Evolutionary conservation across 495 filamentous ascomycete species (phyloP), one percentile per base, ranked within the genome.

Genomic region (Staphylotrichum longicolle): DNA sequence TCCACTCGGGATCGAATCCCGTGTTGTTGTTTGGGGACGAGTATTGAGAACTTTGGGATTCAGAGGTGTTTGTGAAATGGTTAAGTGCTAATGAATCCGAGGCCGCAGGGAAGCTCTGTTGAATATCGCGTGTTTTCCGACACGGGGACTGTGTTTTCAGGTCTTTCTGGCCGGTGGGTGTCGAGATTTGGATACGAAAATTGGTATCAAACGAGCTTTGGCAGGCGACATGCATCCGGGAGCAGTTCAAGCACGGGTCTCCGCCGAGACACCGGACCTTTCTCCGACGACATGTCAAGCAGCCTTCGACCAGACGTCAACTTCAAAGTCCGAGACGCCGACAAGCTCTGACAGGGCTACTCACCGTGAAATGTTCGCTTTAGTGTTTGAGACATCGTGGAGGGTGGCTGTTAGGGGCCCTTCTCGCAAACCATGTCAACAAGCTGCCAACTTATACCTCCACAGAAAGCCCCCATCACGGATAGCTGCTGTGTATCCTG

Each of bases 171-270:
- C 70, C 70, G n/a, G 40, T 69, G 11, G 70, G 63, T 0, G 70
- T 70, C 9, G 66, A 64, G 9, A 72, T 66, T 10, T 66, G 68
- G 27, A 72, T 66, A 15, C 68, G 59, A 42, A 75, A 64, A 50
- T 75, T 75, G 40, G 65, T 70, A 11, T 75, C 70, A 45, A 75
- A 75, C 3, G 72, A 75, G 44, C 66, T 68, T 39, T 71, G 65
- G 57, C 73, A 75, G 44, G 66, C 69, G 34, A 74, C 66, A 47
- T 70, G 70, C 66, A 75, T 72, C 20, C 70, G 67, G 5, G 61
- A 60, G 41, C 73, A 74, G 55, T 74, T 68, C 30, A 68, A 67
- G 54, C 73, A 75, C 11, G 73, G 73, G 7, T 60, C 66, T 1
- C 72, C 70, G 40, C 72, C 71, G 9, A 54, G 70, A 45, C 73